phyloP scores from a whole-genome alignment of 2,329 filamentous ascomycete species.

The Fusarium brevicatenulatum region DNA sequence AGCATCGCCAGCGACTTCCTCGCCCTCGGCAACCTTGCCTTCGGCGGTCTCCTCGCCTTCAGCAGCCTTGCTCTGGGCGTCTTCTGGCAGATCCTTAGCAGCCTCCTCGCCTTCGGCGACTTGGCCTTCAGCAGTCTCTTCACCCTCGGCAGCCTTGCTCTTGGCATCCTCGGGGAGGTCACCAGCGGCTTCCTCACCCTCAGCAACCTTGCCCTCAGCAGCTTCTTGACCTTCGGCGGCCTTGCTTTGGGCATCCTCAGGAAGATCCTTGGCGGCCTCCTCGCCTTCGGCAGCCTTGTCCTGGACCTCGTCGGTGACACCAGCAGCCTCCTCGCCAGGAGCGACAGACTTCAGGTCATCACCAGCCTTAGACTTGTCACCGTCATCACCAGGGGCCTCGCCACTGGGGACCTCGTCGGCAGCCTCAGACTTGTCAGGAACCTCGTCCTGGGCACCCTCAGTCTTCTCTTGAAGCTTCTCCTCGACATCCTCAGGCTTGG shows the following conservation, averaged over 20 bases:
- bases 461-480: constrained; percentile 27
- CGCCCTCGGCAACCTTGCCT: neutral
- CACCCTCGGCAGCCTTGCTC: constrained; percentile 14
- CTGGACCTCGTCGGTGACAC: constrained; percentile 39
- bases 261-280: constrained; percentile 19
- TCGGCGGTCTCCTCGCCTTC: neutral
- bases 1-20: neutral
- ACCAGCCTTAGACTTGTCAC: constrained; percentile 32
- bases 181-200: constrained; percentile 2
- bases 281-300: constrained; percentile 31
- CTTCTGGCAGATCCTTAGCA: neutral
- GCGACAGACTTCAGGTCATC: constrained; percentile 57
- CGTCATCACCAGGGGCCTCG: constrained; percentile 9
- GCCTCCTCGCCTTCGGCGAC: neutral
- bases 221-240: constrained; percentile 32
- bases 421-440: constrained; percentile 32
- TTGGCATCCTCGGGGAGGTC: constrained; percentile 3
- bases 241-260: constrained; percentile 27
- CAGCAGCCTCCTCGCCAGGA: constrained; percentile 43
- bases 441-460: constrained; percentile 36
- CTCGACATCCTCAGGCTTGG: constrained; percentile 22
- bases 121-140: constrained; percentile 4
- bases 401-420: constrained; percentile 1
- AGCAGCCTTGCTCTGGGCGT: neutral
- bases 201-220: constrained; percentile 5